These are phyloP conservation scores for Colletotrichum echinochloae DNA, from an alignment of 2,329 filamentous ascomycete genomes.

Conservation along the genomic window DNA sequence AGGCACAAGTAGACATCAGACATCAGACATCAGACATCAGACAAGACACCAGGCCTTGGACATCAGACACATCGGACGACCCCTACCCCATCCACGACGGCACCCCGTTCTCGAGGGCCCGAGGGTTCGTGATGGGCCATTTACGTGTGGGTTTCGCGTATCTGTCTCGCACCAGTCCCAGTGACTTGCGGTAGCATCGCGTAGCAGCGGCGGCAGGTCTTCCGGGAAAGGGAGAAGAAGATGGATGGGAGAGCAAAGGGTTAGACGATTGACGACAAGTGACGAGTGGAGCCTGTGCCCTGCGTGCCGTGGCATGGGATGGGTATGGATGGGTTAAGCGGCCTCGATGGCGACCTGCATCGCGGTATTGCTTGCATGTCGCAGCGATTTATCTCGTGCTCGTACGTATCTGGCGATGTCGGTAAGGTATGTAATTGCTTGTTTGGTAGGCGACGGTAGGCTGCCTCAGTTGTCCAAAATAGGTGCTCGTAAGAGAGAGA, in stretches of 20 bases:
- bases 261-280: background rate
- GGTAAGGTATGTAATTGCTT: slow-evolving; percentile 21
- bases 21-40: background rate
- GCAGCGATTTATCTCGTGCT: background rate
- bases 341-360: slow-evolving; percentile 12
- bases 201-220: background rate
- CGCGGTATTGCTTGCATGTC: background rate
- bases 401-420: background rate
- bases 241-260: background rate
- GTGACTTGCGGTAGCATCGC: background rate
- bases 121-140: slow-evolving; percentile 19
- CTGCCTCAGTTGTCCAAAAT: background rate
- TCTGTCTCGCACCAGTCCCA: background rate
- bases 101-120: slow-evolving; percentile 12
- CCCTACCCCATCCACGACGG: slow-evolving; percentile 12
- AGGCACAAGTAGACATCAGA: background rate
- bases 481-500: too few species aligned
- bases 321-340: background rate
- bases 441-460: slow-evolving; percentile 32
- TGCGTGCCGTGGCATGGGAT: background rate
- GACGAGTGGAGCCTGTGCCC: background rate
- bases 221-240: too few species aligned
- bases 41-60: background rate
- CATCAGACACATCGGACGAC: slow-evolving; percentile 1
- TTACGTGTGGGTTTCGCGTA: slow-evolving; percentile 39